Conservation (phyloP, 371 early-diverging fungal species). For the Mortierella sp. region DNA sequence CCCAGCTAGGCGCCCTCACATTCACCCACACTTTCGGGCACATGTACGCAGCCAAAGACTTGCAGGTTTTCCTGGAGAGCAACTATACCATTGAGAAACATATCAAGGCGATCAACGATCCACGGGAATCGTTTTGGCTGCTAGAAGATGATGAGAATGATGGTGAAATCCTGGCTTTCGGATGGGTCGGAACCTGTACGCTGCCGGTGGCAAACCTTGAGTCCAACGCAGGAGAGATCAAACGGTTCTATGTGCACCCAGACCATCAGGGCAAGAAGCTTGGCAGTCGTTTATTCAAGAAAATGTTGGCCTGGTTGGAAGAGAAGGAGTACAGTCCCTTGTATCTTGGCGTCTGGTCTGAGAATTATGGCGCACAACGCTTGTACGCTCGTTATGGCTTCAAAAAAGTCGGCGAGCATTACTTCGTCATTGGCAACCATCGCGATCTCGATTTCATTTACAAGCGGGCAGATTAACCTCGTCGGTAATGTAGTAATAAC, state of each 20-base stretch:
- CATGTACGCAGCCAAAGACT: constrained; percentile 26
- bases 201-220: constrained; percentile 32
- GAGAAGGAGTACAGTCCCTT: constrained; percentile 17
- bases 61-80: constrained; percentile 17
- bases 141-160: constrained; percentile 34
- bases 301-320: constrained; percentile 33
- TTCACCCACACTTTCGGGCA: constrained; percentile 44
- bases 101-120: constrained; percentile 15
- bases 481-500: no score
- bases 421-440: constrained; percentile 28
- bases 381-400: constrained; percentile 34
- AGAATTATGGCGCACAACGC: constrained; percentile 45
- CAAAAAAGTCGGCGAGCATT: constrained; percentile 21
- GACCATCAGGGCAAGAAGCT: constrained; percentile 44
- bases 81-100: constrained; percentile 39
- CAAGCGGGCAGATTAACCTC: no score
- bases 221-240: constrained; percentile 40
- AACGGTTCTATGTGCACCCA: constrained; percentile 41
- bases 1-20: constrained; percentile 34
- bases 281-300: constrained; percentile 15
- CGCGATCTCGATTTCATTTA: constrained; percentile 43
- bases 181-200: constrained; percentile 41
- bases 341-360: constrained; percentile 49
- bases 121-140: constrained; percentile 42
- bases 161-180: constrained; percentile 29